These are phyloP conservation scores for Gleditsia sinensis DNA, from an alignment of 306 rosid genomes.

Conservation along the genomic window DNA sequence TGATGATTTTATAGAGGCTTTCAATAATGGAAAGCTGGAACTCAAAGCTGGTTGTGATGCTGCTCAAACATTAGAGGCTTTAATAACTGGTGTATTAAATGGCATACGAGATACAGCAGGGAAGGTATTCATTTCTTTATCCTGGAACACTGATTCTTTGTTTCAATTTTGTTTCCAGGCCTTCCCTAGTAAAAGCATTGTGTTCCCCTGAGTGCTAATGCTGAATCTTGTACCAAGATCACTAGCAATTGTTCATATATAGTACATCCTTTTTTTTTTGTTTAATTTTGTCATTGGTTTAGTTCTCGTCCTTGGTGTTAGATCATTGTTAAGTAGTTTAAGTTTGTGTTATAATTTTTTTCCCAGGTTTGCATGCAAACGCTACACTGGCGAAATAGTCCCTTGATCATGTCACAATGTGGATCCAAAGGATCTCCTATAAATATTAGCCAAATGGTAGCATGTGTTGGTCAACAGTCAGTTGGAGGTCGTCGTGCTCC, in stretches of 20 bases:
- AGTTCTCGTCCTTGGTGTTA: conserved; percentile 23
- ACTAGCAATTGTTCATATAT: not conserved
- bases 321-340: conserved; percentile 6
- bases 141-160: conserved; percentile 19
- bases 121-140: conserved; percentile 48
- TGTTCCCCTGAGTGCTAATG: not conserved
- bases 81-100: conserved; percentile 62
- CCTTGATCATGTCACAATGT: conserved; percentile 96
- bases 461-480: conserved; percentile 93
- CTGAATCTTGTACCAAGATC: conserved; percentile 8
- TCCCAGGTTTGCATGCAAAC: conserved; percentile 81
- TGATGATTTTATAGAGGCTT: conserved; percentile 56
- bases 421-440: conserved; percentile 97
- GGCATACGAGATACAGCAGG: conserved; percentile 67
- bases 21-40: conserved; percentile 67
- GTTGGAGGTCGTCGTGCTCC: conserved; percentile 97
- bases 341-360: conserved; percentile 10
- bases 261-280: not conserved
- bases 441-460: conserved; percentile 95
- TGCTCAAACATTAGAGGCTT: conserved; percentile 81
- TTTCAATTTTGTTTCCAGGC: not conserved
- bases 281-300: not conserved
- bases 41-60: conserved; percentile 91
- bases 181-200: not conserved
- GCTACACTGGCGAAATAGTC: conserved; percentile 95